Evolutionary conservation across 78 protist species (phyloP), one percentile per base, ranked within the genome.

Genomic region (Trichosphaerium sp.): DNA sequence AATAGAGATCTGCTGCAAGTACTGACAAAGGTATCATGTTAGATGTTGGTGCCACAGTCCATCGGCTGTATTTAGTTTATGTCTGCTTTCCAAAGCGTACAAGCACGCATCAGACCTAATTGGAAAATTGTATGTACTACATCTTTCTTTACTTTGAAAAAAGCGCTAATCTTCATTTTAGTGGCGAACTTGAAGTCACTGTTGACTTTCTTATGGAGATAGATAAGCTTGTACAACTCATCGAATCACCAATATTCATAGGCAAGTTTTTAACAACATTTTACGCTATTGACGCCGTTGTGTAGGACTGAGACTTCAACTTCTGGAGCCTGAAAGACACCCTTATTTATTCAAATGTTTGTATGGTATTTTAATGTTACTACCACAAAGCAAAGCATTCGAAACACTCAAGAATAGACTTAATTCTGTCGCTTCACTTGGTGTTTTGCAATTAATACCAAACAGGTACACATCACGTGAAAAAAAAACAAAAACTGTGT

Each of bases 311-410:
- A 47, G 82, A 57, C 58, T 74, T 51, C 87, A 82, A 42, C 44
- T 74, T 21, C 69, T 82, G 29, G 75, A 72, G 51, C 81, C 80
- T 48, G 73, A 71, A 32, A 63, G 62, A 60, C 48, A 90, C 44
- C 94, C 94, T 15, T 66, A 55, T 66, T 70, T 95, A 11, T 32
- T 89, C 55, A 82, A 86, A 70, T 15, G 75, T 15, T 77, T 95
- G 1, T 92, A 86, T 47, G 99, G 98, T 28, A 3, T 95, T 23
- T 75, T 95, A 35, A 95, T 95, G 99, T 84, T 95, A 1, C 87
- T 95, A 21, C 99, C 99, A 32, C 99, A 95, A 74, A 49, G 74
- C 26, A 40, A 89, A 0, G 92, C 97, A 10, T 89, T 72, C 74
- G 74, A 74, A 66, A 62, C 76, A 21, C 40, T 81, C 38, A 81